Percentiles rank a stretch among this genome's conserved stretches.
Conservation (phyloP, 768 basidiomycete genomes). For the Pisolithus tinctorius region DNA sequence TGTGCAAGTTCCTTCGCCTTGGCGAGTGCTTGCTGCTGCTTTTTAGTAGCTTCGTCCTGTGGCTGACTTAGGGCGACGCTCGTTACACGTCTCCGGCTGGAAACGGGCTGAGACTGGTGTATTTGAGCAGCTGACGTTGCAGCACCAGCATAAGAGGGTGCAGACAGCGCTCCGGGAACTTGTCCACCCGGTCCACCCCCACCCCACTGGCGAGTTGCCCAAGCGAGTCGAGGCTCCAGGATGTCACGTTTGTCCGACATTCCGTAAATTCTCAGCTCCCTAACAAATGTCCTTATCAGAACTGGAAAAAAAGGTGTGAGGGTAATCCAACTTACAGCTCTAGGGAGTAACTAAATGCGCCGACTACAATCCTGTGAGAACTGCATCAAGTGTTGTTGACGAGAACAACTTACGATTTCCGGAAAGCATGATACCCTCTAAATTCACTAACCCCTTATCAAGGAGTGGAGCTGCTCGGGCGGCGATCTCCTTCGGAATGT, state of each 20-base stretch:
- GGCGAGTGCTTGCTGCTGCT: slow-evolving; percentile 36
- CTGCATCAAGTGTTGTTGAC: slow-evolving; percentile 1
- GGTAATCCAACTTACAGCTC: slow-evolving; percentile 44
- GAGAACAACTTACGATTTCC: slow-evolving; percentile 50
- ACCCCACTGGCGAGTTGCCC: slow-evolving; percentile 67
- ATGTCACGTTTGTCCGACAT: slow-evolving; percentile 48
- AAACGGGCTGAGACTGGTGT: slow-evolving; percentile 7
- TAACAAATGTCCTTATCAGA: slow-evolving; percentile 19
- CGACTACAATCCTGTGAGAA: slow-evolving; percentile 24
- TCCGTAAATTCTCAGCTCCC: slow-evolving; percentile 69
- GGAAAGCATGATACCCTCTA: slow-evolving; percentile 63
- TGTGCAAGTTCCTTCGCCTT: slow-evolving; percentile 64
- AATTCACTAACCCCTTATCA: slow-evolving; percentile 52
- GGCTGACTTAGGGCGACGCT: slow-evolving; percentile 22
- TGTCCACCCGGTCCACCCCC: neutral
- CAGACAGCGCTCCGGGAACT: slow-evolving; percentile 8
- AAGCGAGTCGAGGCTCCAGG: slow-evolving; percentile 60
- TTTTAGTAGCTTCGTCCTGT: slow-evolving; percentile 27
- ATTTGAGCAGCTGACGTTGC: neutral
- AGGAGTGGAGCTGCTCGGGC: slow-evolving; percentile 61
- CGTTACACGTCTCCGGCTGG: slow-evolving; percentile 13
- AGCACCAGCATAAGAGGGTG: slow-evolving; percentile 8
- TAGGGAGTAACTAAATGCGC: slow-evolving; percentile 46
- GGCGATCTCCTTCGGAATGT: slow-evolving; percentile 59
- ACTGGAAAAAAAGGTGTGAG: neutral